These are phyloP conservation scores for Aspergillus jensenii DNA, from an alignment of 2,329 filamentous ascomycete genomes.

Conservation along the genomic window DNA sequence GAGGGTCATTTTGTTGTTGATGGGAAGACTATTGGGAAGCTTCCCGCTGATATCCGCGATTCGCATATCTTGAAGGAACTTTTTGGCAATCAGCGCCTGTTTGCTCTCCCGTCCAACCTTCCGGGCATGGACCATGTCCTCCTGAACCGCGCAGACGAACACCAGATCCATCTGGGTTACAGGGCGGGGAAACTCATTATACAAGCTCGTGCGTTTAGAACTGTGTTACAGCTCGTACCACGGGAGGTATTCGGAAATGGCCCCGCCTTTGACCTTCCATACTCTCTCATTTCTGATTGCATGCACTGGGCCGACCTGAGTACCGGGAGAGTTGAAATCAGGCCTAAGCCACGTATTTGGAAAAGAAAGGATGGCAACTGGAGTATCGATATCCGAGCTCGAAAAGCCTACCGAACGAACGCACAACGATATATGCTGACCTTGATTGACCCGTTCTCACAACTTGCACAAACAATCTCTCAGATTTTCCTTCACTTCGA, in stretches of 20 bases:
- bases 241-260: constrained; percentile 1
- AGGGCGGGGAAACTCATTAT: constrained; percentile 45
- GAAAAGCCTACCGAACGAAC: neutral
- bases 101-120: constrained; percentile 52
- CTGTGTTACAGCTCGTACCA: constrained; percentile 36
- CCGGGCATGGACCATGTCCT: constrained; percentile 56
- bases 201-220: constrained; percentile 35
- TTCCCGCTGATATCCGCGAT: constrained; percentile 54
- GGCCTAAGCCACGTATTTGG: neutral
- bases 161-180: constrained; percentile 58
- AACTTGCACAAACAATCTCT: neutral
- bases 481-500: neutral
- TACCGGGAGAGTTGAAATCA: neutral
- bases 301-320: constrained; percentile 3
- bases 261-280: neutral
- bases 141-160: constrained; percentile 34
- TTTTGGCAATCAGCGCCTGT: constrained; percentile 54
- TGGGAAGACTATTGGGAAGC: constrained; percentile 50
- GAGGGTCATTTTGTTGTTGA: constrained; percentile 52
- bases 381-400: neutral
- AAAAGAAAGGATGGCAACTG: neutral
- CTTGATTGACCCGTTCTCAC: neutral
- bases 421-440: too few relatives aligned
- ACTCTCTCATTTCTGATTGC: neutral
- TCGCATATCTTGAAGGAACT: constrained; percentile 48